Conservation (phyloP, 169 alveolate species). For the Plasmodium reichenowi region DNA sequence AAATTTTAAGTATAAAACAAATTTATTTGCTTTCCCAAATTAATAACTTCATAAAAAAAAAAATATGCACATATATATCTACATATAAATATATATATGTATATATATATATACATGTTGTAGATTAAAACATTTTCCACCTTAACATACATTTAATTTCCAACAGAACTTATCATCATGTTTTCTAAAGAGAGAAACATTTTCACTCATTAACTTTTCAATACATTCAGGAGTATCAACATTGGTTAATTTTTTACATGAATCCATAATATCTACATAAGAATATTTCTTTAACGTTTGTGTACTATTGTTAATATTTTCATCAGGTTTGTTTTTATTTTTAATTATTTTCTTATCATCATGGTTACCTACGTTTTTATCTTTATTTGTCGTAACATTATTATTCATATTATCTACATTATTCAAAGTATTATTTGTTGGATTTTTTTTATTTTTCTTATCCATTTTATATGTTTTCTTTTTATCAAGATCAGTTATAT, state of each 20-base stretch:
- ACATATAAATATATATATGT: background rate
- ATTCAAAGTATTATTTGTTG: slow-evolving; percentile 6
- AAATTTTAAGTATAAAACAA: too few relatives aligned
- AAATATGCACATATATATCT: too few relatives aligned
- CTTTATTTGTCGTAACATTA: slow-evolving; percentile 11
- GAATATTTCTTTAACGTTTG: slow-evolving; percentile 63
- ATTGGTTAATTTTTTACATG: slow-evolving; percentile 64
- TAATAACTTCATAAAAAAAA: too few relatives aligned
- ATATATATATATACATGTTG: background rate
- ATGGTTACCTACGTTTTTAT: slow-evolving; percentile 17
- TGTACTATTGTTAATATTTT: background rate
- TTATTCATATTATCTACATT: background rate
- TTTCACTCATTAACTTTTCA: slow-evolving; percentile 72
- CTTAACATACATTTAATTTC: slow-evolving; percentile 66
- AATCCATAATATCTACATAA: slow-evolving; percentile 72
- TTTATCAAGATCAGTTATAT: slow-evolving; percentile 15
- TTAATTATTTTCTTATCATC: slow-evolving; percentile 33
- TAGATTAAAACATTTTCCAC: background rate
- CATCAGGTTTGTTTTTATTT: slow-evolving; percentile 35
- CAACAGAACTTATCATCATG: slow-evolving; percentile 73
- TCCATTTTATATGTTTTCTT: slow-evolving; percentile 15
- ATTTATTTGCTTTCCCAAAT: background rate
- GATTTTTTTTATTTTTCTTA: slow-evolving; percentile 18
- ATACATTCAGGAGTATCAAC: slow-evolving; percentile 75
- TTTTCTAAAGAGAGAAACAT: slow-evolving; percentile 73